Percentiles rank a stretch among this genome's conserved stretches.
Evolutionary conservation across 371 early-diverging fungal genomes (phyloP).

Genomic region (Mortierella sp.): DNA sequence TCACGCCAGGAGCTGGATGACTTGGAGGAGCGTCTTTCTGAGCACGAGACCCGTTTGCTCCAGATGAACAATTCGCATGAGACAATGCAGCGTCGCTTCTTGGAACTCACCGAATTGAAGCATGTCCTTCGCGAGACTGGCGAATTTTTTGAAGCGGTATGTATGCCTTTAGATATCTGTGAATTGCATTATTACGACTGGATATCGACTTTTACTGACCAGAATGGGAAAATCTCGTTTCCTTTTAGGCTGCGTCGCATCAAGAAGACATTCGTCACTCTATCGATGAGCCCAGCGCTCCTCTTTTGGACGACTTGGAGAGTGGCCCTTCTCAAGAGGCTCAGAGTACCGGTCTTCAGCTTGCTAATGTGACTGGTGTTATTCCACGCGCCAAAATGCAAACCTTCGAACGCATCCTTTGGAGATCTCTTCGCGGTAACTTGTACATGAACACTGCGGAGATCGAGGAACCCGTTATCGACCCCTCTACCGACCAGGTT

Average conservation of each 20-base stretch:
- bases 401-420: slow-evolving; percentile 95
- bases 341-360: slow-evolving; percentile 30
- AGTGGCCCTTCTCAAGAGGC: slow-evolving; percentile 58
- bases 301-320: slow-evolving; percentile 74
- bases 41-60: slow-evolving; percentile 85
- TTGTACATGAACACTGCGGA: slow-evolving; percentile 96
- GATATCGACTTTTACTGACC: neutral
- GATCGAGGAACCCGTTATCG: slow-evolving; percentile 91
- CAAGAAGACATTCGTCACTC: slow-evolving; percentile 64
- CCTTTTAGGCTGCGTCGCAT: slow-evolving; percentile 65
- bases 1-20: slow-evolving; percentile 96
- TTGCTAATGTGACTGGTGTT: slow-evolving; percentile 87
- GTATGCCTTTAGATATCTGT: slow-evolving; percentile 1
- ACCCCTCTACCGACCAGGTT: slow-evolving; percentile 85
- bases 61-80: slow-evolving; percentile 92
- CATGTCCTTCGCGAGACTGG: slow-evolving; percentile 92
- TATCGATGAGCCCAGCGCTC: slow-evolving; percentile 71
- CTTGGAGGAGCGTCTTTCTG: slow-evolving; percentile 84
- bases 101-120: slow-evolving; percentile 91
- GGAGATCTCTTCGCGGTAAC: slow-evolving; percentile 98
- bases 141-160: slow-evolving; percentile 83
- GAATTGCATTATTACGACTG: neutral
- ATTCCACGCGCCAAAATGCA: slow-evolving; percentile 86
- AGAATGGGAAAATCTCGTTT: neutral
- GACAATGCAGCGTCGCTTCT: slow-evolving; percentile 83